These are phyloP conservation scores for Agaricus bisporus DNA, from an alignment of 768 basidiomycete species.

Conservation along the genomic window DNA sequence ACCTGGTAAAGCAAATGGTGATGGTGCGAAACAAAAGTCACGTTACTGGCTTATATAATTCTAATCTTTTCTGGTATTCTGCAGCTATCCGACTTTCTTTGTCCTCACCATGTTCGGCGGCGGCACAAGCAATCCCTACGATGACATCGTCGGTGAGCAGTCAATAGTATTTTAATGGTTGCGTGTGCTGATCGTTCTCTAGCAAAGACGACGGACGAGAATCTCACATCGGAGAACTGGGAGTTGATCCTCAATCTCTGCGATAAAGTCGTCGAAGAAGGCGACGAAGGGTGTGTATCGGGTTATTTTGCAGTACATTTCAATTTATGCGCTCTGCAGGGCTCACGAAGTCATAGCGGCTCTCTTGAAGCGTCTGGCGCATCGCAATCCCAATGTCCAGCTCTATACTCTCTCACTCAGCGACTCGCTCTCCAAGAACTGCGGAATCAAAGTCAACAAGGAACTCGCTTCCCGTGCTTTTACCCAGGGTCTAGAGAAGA, in stretches of 20 bases:
- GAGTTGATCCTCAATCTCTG: constrained; percentile 90
- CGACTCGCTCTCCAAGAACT: constrained; percentile 91
- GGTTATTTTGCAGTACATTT: background rate
- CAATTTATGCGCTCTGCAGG: constrained; percentile 32
- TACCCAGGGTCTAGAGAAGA: constrained; percentile 80
- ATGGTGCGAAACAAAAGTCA: too few species aligned
- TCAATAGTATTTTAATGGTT: background rate
- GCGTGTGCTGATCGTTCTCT: constrained; percentile 10
- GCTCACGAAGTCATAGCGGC: constrained; percentile 83
- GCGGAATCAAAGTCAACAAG: constrained; percentile 69
- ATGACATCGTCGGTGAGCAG: constrained; percentile 83
- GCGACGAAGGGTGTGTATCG: constrained; percentile 68
- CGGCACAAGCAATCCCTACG: constrained; percentile 68
- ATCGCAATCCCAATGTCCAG: constrained; percentile 96
- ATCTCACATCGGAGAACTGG: constrained; percentile 93
- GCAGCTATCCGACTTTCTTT: background rate
- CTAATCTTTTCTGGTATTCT: too few species aligned
- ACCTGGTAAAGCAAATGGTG: too few species aligned
- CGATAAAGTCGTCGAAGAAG: constrained; percentile 92
- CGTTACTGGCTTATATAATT: too few species aligned
- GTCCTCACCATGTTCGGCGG: constrained; percentile 61
- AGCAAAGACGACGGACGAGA: constrained; percentile 98
- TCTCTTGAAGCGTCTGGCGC: constrained; percentile 83
- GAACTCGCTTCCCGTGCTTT: constrained; percentile 90
- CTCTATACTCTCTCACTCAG: constrained; percentile 84